Conservation (phyloP, 495 filamentous ascomycete genomes). For the Aspergillus indologenus region DNA sequence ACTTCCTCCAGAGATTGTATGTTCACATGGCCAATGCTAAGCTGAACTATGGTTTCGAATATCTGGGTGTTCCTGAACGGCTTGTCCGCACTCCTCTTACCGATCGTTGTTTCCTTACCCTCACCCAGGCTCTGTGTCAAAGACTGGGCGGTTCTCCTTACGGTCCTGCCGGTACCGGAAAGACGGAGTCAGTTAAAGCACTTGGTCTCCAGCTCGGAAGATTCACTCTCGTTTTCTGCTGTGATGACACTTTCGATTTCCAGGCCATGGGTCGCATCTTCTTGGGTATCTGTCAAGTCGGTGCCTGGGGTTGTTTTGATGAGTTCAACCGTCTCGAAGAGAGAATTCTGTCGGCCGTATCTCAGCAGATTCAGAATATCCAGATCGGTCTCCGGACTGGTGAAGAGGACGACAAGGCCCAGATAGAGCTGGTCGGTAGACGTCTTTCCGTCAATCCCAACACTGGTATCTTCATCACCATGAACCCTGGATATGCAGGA, state of each 20-base stretch:
- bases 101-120: slow-evolving; percentile 95
- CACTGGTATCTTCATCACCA: slow-evolving; percentile 99
- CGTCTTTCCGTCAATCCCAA: slow-evolving; percentile 82
- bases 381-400: slow-evolving; percentile 87
- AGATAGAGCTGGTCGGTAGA: slow-evolving; percentile 91
- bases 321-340: slow-evolving; percentile 99
- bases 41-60: slow-evolving; percentile 95
- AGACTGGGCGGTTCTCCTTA: slow-evolving; percentile 95
- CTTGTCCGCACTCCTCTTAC: slow-evolving; percentile 95
- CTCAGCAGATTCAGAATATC: slow-evolving; percentile 98
- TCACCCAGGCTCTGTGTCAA: slow-evolving; percentile 93
- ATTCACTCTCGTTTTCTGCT: slow-evolving; percentile 98
- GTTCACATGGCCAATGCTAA: slow-evolving; percentile 97
- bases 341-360: slow-evolving; percentile 93
- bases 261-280: slow-evolving; percentile 99
- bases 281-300: slow-evolving; percentile 97
- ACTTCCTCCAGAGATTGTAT: slow-evolving; percentile 77
- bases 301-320: slow-evolving; percentile 99
- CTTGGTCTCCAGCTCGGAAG: slow-evolving; percentile 93
- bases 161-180: slow-evolving; percentile 96
- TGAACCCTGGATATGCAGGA: slow-evolving; percentile 99
- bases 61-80: slow-evolving; percentile 90
- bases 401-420: slow-evolving; percentile 69
- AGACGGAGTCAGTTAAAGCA: slow-evolving; percentile 98
- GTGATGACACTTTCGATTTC: slow-evolving; percentile 98